These are phyloP conservation scores for Flaveria trinervia DNA, from an alignment of 129 eudicot genomes.

Conservation along the genomic window DNA sequence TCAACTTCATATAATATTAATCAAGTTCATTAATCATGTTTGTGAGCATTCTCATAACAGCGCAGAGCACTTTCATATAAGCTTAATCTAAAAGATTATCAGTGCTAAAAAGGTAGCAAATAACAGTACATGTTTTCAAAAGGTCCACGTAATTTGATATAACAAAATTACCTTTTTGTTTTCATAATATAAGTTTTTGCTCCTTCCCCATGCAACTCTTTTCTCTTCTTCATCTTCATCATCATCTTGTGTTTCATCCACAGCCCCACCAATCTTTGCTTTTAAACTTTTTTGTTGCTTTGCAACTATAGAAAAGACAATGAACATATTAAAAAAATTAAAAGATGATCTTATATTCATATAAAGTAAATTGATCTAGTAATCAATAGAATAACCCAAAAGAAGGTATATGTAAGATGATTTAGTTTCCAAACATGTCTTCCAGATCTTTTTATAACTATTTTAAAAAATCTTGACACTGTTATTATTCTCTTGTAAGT, in stretches of 20 bases:
- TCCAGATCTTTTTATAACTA: neutral
- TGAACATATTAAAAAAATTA: neutral
- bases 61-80: neutral
- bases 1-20: slow-evolving; percentile 14
- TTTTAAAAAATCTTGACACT: no score
- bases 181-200: slow-evolving; percentile 39
- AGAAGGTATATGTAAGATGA: slow-evolving; percentile 1
- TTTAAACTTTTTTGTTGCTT: slow-evolving; percentile 60
- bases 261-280: slow-evolving; percentile 67
- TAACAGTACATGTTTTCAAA: neutral
- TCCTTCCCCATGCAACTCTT: slow-evolving; percentile 56
- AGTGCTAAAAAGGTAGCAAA: neutral
- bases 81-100: slow-evolving; percentile 1
- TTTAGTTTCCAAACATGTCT: no score
- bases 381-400: neutral
- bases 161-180: slow-evolving; percentile 25
- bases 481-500: neutral
- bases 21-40: slow-evolving; percentile 9
- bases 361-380: slow-evolving; percentile 8
- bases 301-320: slow-evolving; percentile 44
- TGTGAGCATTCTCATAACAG: neutral
- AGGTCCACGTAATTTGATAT: neutral
- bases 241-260: slow-evolving; percentile 70
- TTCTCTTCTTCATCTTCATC: slow-evolving; percentile 63
- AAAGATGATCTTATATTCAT: neutral